These are phyloP conservation scores for Starmera dryadoides DNA, from an alignment of 805 yeast species.

Conservation along the genomic window DNA sequence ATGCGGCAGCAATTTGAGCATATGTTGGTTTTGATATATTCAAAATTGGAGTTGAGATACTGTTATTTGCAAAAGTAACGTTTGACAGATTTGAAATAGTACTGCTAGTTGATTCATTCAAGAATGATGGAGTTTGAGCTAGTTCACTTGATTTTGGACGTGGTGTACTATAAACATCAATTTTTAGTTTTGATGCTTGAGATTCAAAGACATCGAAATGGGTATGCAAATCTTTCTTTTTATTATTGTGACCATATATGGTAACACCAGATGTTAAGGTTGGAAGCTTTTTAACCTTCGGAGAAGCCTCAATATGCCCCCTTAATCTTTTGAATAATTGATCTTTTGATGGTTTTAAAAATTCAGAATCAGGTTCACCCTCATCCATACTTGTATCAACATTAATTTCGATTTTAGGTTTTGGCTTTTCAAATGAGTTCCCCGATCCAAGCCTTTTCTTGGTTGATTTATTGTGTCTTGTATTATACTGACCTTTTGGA, in stretches of 20 bases:
- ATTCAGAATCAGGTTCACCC: not conserved
- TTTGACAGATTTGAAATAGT: conserved; percentile 17
- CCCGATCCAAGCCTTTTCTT: not conserved
- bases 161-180: conserved; percentile 19
- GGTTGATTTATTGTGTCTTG: conserved; percentile 2
- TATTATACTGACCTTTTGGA: conserved; percentile 25
- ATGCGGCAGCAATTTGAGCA: conserved; percentile 1
- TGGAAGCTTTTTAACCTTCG: conserved; percentile 13
- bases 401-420: not conserved
- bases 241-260: not conserved
- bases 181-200: conserved; percentile 8
- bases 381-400: not conserved
- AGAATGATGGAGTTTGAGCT: conserved; percentile 20
- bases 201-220: conserved; percentile 5
- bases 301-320: conserved; percentile 14
- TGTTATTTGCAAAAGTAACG: conserved; percentile 17
- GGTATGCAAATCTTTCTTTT: not conserved
- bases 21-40: conserved; percentile 4
- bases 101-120: conserved; percentile 13
- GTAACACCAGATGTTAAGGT: conserved; percentile 7
- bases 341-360: conserved; percentile 1
- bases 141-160: conserved; percentile 22
- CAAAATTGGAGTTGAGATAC: conserved; percentile 2
- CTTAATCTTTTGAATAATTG: conserved; percentile 2
- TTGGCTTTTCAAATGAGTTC: not conserved